Base-by-base conservation (phyloP, 768 basidiomycete genomes). In the Suillus weaverae region DNA sequence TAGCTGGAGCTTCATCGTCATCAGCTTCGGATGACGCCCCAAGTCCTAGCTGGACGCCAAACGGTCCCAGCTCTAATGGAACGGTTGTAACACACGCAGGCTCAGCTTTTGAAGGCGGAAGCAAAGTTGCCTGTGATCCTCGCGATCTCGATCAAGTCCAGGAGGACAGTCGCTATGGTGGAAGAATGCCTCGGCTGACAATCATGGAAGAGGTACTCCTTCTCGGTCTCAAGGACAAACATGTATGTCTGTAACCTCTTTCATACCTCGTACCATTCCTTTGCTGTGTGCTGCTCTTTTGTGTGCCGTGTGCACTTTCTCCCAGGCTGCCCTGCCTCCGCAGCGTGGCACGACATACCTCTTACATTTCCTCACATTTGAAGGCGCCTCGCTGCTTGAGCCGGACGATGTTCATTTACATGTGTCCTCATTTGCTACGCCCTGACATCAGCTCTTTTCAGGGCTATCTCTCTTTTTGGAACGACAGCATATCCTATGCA, bases 401-500 rank as follows among this genome's bases (percentile, higher is more conserved):
- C 36, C 2, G 36, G 55, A 38, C 4, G 36, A 56, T 35, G 36
- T 56, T 53, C 30, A 20, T 32, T 30, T 30, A 30, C 50, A 38
- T 56, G n/a, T 16, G 5, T 56, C 36, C 14, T 56, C n/a, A 56
- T 16, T 35, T 56, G 22, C 22, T 36, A 18, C 56, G 26, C 22
- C 36, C 56, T 57, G 56, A 57, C 56, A 26, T 57, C 9, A 57
- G 38, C 38, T 57, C 56, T 30, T 57, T 50, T 53, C 70, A 89
- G 87, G 96, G 96, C 41, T 97, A 99, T 77, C 87, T 99, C 44
- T 97, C 95, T 1, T 99, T 99, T 75, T 99, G 97, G 97, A 99
- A 99, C 79, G 97, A 99, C 83, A 99, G 98, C 79, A 99, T 99
- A 69, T 97, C 95, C 0, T 99, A 99, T 78, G 96, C 97, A 16